A percentile compares a stretch with the other conserved stretches of the same genome.
Conservation (phyloP, 2,329 filamentous ascomycete species). For the Pyrenophora teres region DNA sequence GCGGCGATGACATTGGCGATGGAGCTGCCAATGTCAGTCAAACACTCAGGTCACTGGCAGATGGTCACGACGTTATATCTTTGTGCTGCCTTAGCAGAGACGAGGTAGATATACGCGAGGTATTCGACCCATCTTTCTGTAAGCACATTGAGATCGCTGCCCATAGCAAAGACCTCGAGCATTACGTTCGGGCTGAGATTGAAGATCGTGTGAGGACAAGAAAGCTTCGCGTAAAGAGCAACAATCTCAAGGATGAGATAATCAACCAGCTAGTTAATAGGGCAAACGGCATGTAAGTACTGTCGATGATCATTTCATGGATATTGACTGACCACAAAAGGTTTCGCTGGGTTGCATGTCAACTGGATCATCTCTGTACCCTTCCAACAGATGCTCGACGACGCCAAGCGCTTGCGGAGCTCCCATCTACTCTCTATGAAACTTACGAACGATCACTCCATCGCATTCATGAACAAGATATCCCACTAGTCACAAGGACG, state of each 20-base stretch:
- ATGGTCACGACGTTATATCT: background rate
- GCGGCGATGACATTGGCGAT: conserved; percentile 9
- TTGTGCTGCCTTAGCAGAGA: conserved; percentile 11
- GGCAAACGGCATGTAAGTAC: conserved; percentile 26
- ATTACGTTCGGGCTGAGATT: conserved; percentile 12
- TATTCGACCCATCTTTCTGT: background rate
- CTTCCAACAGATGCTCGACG: conserved; percentile 24
- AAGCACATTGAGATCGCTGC: conserved; percentile 8
- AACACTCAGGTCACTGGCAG: no score
- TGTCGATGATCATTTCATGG: no score
- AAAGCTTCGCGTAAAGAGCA: conserved; percentile 5
- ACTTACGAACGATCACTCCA: conserved; percentile 35
- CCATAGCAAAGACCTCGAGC: conserved; percentile 5
- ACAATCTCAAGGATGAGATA: conserved; percentile 9
- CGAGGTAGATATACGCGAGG: background rate
- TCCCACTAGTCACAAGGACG: conserved; percentile 2
- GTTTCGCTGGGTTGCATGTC: conserved; percentile 40
- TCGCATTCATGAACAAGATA: conserved; percentile 10
- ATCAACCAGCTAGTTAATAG: conserved; percentile 5
- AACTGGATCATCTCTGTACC: conserved; percentile 32
- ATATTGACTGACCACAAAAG: background rate
- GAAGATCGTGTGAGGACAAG: conserved; percentile 5
- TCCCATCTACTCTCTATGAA: conserved; percentile 26
- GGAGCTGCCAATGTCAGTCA: background rate
- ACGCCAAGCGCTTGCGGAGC: conserved; percentile 24